phyloP scores from a whole-genome alignment of 2,329 filamentous ascomycete genomes.

The Botrytis cinerea region DNA sequence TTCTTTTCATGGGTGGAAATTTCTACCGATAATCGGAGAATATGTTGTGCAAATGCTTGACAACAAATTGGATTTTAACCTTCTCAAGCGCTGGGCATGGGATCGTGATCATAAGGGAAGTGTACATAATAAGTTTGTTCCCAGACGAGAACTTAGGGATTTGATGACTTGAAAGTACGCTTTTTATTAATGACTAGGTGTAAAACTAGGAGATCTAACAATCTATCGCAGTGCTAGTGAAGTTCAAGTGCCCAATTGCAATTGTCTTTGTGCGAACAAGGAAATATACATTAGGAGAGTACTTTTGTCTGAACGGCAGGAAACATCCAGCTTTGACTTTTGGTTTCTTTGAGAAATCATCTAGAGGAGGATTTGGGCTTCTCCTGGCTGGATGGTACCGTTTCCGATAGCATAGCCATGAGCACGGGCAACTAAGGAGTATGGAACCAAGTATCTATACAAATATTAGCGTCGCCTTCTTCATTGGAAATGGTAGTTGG shows the following conservation, averaged over 20 bases:
- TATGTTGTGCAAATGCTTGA: slow-evolving; percentile 56
- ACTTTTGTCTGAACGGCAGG: neutral
- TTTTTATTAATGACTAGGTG: slow-evolving; percentile 1
- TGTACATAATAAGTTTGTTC: slow-evolving; percentile 18
- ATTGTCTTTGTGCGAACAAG: neutral
- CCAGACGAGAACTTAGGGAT: slow-evolving; percentile 23
- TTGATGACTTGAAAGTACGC: neutral
- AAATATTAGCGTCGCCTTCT: slow-evolving; percentile 18
- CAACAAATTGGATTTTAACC: slow-evolving; percentile 44
- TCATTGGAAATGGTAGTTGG: neutral
- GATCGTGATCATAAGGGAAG: slow-evolving; percentile 38
- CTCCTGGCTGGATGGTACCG: slow-evolving; percentile 59
- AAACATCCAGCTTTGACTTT: neutral
- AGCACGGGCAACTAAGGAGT: slow-evolving; percentile 62
- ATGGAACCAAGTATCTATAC: slow-evolving; percentile 59
- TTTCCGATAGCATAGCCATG: slow-evolving; percentile 62
- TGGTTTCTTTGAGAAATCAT: neutral
- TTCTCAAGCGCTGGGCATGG: slow-evolving; percentile 50
- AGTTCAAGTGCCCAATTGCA: neutral
- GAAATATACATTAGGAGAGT: neutral
- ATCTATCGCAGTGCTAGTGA: neutral
- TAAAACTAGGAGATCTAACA: neutral
- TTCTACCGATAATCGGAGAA: slow-evolving; percentile 61
- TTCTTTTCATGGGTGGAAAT: slow-evolving; percentile 67
- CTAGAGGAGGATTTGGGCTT: slow-evolving; percentile 42